Evolutionary conservation across 768 basidiomycete genomes (phyloP), one percentile per base, ranked within the genome.

Genomic region (Hygrocybe coccinea): DNA sequence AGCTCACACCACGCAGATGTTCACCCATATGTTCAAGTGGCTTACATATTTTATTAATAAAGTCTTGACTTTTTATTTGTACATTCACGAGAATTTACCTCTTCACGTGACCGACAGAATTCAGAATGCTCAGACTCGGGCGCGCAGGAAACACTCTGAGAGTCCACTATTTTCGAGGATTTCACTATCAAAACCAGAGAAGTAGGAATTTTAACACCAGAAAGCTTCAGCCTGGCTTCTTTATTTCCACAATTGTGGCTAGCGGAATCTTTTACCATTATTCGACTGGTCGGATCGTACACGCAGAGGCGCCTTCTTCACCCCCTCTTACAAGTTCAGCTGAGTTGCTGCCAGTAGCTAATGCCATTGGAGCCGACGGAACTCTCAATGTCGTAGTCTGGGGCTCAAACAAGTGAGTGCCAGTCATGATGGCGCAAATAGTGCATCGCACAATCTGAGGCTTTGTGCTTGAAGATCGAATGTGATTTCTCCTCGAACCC

Each of bases 361-460:
- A 57, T 1, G 55, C 52, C 33, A 52, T 19, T 21, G 55, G 49
- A 8, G 57, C 50, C 35, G 57, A 56, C 15, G 50, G 71, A 19
- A 65, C 64, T 29, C 65, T 88, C 47, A 69, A 70, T 51, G 74
- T 80, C 2, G 64, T 87, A 9, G 81, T 83, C 0, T 91, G 89
- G 87, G 88, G 89, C 37, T 87, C 87, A 17, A 91, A 89, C 62
- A 80, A 69, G 88, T 86, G 65, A 60, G 76, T 65, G n/a, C n/a
- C n/a, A 37, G 33, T 41, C 51, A 19, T 54, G 9, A 48, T 24
- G 52, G 6, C 43, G 43, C 25, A 35, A 54, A 35, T 33, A 15
- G 12, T 47, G 3, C 24, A 14, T 17, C 19, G 19, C 52, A n/a
- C 56, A 29, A 39, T 39, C 45, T 57, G 29, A 55, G 37, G 14